Conservation (phyloP, 768 basidiomycete genomes). For the Gelatoporia subvermispora region DNA sequence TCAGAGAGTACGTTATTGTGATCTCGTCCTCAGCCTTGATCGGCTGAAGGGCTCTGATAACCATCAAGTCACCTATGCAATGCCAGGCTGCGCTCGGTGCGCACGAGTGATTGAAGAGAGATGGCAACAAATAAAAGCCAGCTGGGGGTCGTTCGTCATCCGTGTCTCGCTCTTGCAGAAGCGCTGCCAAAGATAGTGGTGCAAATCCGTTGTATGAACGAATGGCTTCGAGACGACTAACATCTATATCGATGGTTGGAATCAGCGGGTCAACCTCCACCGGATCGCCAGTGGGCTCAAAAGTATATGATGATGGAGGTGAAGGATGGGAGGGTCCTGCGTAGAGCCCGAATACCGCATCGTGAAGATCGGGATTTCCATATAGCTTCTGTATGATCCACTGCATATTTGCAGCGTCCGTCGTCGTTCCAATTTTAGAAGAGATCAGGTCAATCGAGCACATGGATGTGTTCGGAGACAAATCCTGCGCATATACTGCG, state of each 20-base stretch:
- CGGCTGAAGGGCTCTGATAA: conserved; percentile 24
- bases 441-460: conserved; percentile 8
- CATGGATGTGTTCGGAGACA: not conserved
- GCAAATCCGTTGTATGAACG: conserved; percentile 19
- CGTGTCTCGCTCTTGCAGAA: not conserved
- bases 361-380: conserved; percentile 18
- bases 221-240: conserved; percentile 22
- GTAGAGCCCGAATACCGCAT: conserved; percentile 21
- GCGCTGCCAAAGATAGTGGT: conserved; percentile 2
- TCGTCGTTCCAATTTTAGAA: conserved; percentile 1
- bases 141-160: conserved; percentile 1
- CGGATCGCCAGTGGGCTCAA: not conserved
- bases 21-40: conserved; percentile 25
- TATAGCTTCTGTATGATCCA: conserved; percentile 12
- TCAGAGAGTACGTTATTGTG: conserved; percentile 11
- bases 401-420: conserved; percentile 7
- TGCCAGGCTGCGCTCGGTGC: conserved; percentile 16
- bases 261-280: conserved; percentile 1
- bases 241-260: conserved; percentile 16
- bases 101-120: conserved; percentile 33
- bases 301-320: conserved; percentile 15
- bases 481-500: conserved; percentile 11
- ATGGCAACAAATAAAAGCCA: conserved; percentile 25
- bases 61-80: conserved; percentile 25
- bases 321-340: conserved; percentile 18